Percentiles rank a stretch among this genome's conserved stretches.
Conservation (phyloP, 2,329 filamentous ascomycete genomes). For the Sclerotiophoma versabilis region DNA sequence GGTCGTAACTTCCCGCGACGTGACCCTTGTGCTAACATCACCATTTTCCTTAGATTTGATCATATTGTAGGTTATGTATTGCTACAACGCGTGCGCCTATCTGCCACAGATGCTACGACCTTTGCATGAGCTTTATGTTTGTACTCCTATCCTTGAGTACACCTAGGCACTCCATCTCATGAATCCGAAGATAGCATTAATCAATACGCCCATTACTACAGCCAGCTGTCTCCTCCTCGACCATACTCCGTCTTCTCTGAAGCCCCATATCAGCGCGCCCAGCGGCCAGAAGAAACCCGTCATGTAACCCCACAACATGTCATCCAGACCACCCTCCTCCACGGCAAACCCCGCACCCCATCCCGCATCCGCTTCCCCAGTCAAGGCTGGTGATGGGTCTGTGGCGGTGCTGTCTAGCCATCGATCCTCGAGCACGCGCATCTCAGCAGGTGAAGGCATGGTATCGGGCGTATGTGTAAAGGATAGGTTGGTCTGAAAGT, state of each 20-base stretch:
- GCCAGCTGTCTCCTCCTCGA: slow-evolving; percentile 83
- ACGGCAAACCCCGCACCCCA: slow-evolving; percentile 62
- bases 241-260: slow-evolving; percentile 88
- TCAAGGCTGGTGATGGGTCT: slow-evolving; percentile 48
- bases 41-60: neutral
- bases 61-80: neutral
- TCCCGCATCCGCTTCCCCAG: slow-evolving; percentile 49
- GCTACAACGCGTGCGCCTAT: neutral
- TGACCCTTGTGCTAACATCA: neutral
- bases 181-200: slow-evolving; percentile 79
- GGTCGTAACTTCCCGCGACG: neutral
- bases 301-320: slow-evolving; percentile 85
- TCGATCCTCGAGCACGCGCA: slow-evolving; percentile 82
- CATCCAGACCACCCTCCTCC: slow-evolving; percentile 73
- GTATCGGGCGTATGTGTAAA: slow-evolving; percentile 85
- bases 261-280: slow-evolving; percentile 82
- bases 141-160: neutral
- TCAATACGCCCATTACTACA: slow-evolving; percentile 80
- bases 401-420: slow-evolving; percentile 78
- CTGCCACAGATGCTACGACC: neutral
- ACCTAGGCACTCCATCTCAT: slow-evolving; percentile 13
- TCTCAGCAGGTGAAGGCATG: slow-evolving; percentile 78
- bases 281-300: slow-evolving; percentile 96
- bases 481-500: slow-evolving; percentile 86
- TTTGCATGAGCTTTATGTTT: neutral